A percentile compares a stretch with the other conserved stretches of the same genome.
Conservation (phyloP, 2,329 filamentous ascomycete genomes). For the Pseudogymnoascus sp. region DNA sequence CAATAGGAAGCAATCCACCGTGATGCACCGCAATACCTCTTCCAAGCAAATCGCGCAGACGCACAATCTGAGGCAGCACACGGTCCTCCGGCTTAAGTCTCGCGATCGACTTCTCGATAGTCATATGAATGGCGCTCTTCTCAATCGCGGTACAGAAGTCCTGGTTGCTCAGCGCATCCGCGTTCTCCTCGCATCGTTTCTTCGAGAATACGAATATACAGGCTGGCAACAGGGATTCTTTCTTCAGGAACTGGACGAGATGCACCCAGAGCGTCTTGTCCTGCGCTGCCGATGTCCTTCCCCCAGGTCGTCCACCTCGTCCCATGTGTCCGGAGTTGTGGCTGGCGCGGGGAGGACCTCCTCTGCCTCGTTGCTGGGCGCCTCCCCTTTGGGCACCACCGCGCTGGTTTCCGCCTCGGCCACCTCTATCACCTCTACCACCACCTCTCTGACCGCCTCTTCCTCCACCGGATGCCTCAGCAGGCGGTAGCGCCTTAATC, state of each 20-base stretch:
- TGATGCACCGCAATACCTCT: constrained; percentile 94
- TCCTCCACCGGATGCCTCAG: constrained; percentile 30
- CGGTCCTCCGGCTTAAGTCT: constrained; percentile 86
- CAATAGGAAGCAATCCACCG: constrained; percentile 86
- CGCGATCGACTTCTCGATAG: constrained; percentile 88
- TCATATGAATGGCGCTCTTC: constrained; percentile 97
- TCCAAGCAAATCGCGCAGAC: constrained; percentile 74
- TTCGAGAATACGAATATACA: constrained; percentile 99
- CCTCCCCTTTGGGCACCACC: constrained; percentile 50
- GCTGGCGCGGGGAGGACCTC: constrained; percentile 37
- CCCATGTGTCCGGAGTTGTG: constrained; percentile 78
- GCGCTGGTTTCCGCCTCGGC: constrained; percentile 41
- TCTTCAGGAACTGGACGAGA: constrained; percentile 82
- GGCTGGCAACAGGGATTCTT: constrained; percentile 76
- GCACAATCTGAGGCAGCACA: constrained; percentile 81
- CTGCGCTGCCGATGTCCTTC: constrained; percentile 81
- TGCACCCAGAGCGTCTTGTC: constrained; percentile 97
- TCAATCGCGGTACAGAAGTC: constrained; percentile 90
- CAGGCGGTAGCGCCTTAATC: constrained; percentile 41
- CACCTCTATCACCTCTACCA: constrained; percentile 41
- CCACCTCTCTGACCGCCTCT: constrained; percentile 48
- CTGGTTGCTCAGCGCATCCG: constrained; percentile 86
- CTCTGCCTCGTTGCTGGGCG: constrained; percentile 46
- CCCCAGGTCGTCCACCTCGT: constrained; percentile 73
- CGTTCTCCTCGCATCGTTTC: constrained; percentile 94